A percentile compares a stretch with the other conserved stretches of the same genome.
Conservation (phyloP, 306 rosid species). For the Dicorynia guianensis region DNA sequence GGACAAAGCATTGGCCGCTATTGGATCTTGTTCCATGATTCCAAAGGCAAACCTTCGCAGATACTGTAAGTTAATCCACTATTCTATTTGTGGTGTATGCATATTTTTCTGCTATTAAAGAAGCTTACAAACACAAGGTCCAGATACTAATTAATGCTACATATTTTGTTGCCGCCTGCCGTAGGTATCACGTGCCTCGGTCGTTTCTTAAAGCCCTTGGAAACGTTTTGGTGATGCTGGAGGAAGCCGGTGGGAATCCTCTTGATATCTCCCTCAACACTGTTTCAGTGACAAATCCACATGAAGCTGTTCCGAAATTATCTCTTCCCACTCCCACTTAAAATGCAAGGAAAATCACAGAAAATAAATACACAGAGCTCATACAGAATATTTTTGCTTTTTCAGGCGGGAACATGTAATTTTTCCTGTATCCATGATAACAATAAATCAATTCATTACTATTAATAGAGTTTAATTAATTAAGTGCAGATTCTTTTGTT, state of each 20-base stretch:
- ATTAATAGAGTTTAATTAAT: too few species aligned
- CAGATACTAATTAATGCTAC: slow-evolving; percentile 22
- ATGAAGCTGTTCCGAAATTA: slow-evolving; percentile 19
- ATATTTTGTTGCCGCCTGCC: background rate
- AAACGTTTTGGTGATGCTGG: slow-evolving; percentile 63
- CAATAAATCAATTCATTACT: background rate
- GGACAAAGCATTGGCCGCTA: slow-evolving; percentile 81
- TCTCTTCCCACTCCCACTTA: slow-evolving; percentile 40
- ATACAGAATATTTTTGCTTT: slow-evolving; percentile 29
- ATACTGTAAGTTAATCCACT: slow-evolving; percentile 53
- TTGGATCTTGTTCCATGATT: slow-evolving; percentile 67
- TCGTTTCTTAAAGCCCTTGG: slow-evolving; percentile 58
- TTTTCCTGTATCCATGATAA: slow-evolving; percentile 3
- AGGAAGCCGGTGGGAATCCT: slow-evolving; percentile 81
- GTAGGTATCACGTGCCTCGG: slow-evolving; percentile 78
- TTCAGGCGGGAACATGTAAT: slow-evolving; percentile 23
- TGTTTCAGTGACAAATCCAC: slow-evolving; percentile 44
- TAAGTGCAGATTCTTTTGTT: too few species aligned
- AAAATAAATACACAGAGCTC: background rate
- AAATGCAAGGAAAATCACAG: background rate
- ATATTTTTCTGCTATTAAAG: too few species aligned
- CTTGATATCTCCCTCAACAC: slow-evolving; percentile 54
- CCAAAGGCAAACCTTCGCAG: slow-evolving; percentile 66
- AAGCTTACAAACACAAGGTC: background rate
- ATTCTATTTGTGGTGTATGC: too few species aligned